Percentiles rank a stretch among this genome's conserved stretches.
Evolutionary conservation across 1,139 yeast genomes (phyloP).

Genomic region (Pichia sp.): DNA sequence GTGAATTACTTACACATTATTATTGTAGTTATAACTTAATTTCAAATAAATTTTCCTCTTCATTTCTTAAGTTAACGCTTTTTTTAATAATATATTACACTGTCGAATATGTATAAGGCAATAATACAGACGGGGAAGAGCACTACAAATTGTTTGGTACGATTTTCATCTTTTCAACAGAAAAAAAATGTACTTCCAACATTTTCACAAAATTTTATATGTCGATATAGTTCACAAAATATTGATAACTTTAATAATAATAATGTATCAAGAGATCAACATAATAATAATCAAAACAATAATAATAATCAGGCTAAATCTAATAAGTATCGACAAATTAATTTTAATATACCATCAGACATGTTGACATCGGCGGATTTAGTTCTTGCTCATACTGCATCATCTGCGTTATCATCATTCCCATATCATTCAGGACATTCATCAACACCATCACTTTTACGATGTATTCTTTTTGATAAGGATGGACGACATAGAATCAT

Average conservation of each 20-base stretch:
- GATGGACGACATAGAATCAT: conserved; percentile 70
- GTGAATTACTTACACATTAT: not conserved
- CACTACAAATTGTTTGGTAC: too few relatives aligned
- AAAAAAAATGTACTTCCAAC: too few relatives aligned
- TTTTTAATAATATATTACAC: too few relatives aligned
- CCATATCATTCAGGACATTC: conserved; percentile 9
- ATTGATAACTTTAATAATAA: not conserved
- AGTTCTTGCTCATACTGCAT: conserved; percentile 12
- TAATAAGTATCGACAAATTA: too few relatives aligned
- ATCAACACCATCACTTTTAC: conserved; percentile 16
- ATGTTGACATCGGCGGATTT: conserved; percentile 9
- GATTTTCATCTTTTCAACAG: too few relatives aligned
- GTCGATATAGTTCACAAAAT: not conserved
- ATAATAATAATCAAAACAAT: too few relatives aligned
- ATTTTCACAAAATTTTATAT: not conserved
- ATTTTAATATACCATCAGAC: conserved; percentile 1
- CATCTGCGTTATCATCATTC: conserved; percentile 7
- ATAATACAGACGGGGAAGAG: too few relatives aligned
- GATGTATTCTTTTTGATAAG: conserved; percentile 75
- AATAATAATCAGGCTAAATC: too few relatives aligned
- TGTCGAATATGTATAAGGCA: too few relatives aligned
- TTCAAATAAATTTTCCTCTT: too few relatives aligned
- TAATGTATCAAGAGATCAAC: not conserved
- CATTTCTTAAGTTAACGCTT: too few relatives aligned
- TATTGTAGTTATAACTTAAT: not conserved